Evolutionary conservation across 305 asterid species (phyloP).

Genomic region (Coffea humblotiana): DNA sequence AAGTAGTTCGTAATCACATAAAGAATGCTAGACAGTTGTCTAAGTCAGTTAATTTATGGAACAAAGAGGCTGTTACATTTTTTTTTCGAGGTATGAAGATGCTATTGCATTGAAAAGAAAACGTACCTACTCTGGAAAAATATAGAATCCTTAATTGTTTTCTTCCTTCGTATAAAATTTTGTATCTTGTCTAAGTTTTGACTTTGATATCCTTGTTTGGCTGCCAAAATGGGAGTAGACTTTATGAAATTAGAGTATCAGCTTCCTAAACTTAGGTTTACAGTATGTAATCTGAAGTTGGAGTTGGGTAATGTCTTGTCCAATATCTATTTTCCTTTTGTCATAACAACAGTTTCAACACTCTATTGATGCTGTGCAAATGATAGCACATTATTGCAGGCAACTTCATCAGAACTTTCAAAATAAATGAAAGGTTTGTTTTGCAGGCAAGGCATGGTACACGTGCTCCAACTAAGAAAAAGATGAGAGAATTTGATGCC

Average conservation of each 20-base stretch:
- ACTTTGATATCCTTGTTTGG: no score
- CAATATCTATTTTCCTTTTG: not conserved
- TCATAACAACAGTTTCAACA: not conserved
- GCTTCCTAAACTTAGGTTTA: not conserved
- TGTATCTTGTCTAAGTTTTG: not conserved
- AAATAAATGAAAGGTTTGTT: slow-evolving; percentile 14
- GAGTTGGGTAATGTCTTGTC: not conserved
- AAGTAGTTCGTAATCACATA: not conserved
- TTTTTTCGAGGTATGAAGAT: no score
- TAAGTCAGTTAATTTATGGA: not conserved
- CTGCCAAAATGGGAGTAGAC: not conserved
- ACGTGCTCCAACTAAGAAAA: slow-evolving; percentile 94
- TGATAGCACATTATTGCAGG: not conserved
- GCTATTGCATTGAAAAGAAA: not conserved
- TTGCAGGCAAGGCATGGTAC: slow-evolving; percentile 94
- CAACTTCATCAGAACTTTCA: not conserved
- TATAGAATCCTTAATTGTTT: not conserved
- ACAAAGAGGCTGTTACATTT: not conserved
- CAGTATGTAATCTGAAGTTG: not conserved
- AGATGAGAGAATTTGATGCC: slow-evolving; percentile 63
- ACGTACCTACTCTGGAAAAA: not conserved
- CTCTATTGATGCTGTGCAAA: not conserved
- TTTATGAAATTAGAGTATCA: not conserved
- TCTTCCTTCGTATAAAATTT: not conserved
- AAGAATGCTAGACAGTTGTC: not conserved